These are phyloP conservation scores for Oryza glumipatula DNA, from an alignment of 176 grass and related monocot species.

Conservation along the genomic window DNA sequence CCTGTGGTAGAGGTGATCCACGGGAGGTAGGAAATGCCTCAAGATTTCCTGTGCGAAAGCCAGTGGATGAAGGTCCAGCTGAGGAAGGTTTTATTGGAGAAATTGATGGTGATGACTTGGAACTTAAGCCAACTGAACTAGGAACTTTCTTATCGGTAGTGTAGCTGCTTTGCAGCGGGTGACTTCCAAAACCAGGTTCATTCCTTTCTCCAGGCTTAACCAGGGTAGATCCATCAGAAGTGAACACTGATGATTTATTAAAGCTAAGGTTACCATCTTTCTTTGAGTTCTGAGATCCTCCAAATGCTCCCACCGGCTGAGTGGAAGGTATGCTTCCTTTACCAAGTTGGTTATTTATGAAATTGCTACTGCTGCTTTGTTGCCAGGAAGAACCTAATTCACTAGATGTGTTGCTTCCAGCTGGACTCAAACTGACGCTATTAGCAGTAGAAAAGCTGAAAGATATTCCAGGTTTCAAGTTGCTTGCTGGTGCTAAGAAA, in stretches of 20 bases:
- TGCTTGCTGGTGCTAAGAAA: slow-evolving; percentile 40
- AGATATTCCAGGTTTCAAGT: slow-evolving; percentile 45
- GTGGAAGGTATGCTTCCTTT: slow-evolving; percentile 43
- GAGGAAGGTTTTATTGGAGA: slow-evolving; percentile 39
- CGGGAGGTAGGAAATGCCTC: slow-evolving; percentile 40
- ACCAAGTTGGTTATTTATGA: slow-evolving; percentile 38
- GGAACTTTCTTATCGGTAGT: slow-evolving; percentile 39
- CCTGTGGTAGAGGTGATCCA: slow-evolving; percentile 43
- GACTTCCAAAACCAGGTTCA: slow-evolving; percentile 44
- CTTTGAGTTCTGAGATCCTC: slow-evolving; percentile 43
- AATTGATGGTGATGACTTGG: slow-evolving; percentile 27
- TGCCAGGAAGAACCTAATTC: slow-evolving; percentile 47
- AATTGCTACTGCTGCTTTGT: slow-evolving; percentile 39
- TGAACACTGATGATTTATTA: slow-evolving; percentile 52
- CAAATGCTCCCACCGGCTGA: slow-evolving; percentile 49
- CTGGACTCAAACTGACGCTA: slow-evolving; percentile 34
- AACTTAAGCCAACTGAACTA: slow-evolving; percentile 45
- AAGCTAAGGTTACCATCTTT: slow-evolving; percentile 52
- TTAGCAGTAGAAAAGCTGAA: slow-evolving; percentile 50
- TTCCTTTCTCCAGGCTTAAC: slow-evolving; percentile 51
- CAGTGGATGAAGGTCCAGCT: slow-evolving; percentile 40
- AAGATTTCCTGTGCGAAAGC: slow-evolving; percentile 49
- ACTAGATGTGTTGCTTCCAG: slow-evolving; percentile 54
- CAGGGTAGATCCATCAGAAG: slow-evolving; percentile 51
- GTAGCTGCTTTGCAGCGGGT: slow-evolving; percentile 26